phyloP scores from a whole-genome alignment of 2,329 filamentous ascomycete species.

The Pseudopithomyces maydicus region DNA sequence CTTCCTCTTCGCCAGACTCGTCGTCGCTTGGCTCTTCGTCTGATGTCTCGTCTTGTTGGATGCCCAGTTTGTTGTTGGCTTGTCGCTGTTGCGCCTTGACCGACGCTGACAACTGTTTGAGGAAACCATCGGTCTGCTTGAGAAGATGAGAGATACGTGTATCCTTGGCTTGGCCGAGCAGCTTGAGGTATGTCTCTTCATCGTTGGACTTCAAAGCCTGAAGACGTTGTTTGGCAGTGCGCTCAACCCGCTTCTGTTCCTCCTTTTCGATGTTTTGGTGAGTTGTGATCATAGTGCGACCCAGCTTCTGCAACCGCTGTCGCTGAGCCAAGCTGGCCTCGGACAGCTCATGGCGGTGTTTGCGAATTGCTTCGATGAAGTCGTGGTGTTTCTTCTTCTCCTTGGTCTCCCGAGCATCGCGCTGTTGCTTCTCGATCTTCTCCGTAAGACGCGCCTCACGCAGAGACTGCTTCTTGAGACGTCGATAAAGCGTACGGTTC shows the following conservation, averaged over 20 bases:
- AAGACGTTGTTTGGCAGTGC: constrained; percentile 98
- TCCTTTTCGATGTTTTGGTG: constrained; percentile 98
- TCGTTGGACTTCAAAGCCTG: constrained; percentile 98
- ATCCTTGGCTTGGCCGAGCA: constrained; percentile 98
- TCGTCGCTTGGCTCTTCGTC: constrained; percentile 63
- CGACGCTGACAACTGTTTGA: constrained; percentile 91
- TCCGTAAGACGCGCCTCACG: constrained; percentile 96
- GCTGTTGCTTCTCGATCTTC: constrained; percentile 98
- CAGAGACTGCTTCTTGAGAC: constrained; percentile 96
- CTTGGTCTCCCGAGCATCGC: constrained; percentile 90
- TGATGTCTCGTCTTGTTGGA: constrained; percentile 54
- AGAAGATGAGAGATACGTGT: constrained; percentile 98
- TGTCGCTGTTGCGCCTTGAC: constrained; percentile 93
- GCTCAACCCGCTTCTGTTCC: constrained; percentile 97
- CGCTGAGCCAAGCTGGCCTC: constrained; percentile 70
- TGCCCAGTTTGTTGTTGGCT: constrained; percentile 75
- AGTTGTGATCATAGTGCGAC: constrained; percentile 84
- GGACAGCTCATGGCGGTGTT: constrained; percentile 78
- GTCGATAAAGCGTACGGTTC: constrained; percentile 86
- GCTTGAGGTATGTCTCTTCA: constrained; percentile 96
- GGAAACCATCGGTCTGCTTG: constrained; percentile 95
- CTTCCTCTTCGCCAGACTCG: constrained; percentile 69
- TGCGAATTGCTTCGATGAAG: constrained; percentile 84
- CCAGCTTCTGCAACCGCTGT: constrained; percentile 81
- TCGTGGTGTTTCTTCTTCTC: constrained; percentile 98